A percentile compares a stretch with the other conserved stretches of the same genome.
Evolutionary conservation across 768 basidiomycete genomes (phyloP).

Genomic region (Mycena crocata): DNA sequence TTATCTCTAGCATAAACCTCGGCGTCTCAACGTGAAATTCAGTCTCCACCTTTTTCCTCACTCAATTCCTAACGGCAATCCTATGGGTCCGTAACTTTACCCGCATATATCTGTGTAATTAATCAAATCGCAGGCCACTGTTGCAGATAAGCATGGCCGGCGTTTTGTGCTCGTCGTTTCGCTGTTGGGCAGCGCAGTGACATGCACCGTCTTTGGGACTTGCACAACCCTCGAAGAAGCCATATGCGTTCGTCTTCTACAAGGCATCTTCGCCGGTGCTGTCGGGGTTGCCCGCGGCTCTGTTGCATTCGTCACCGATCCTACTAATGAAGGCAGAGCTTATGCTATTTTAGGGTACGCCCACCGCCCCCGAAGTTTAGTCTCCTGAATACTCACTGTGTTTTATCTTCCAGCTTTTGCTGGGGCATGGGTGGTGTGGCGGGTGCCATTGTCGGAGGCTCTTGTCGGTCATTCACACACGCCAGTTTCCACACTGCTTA

Average conservation of each 20-base stretch:
- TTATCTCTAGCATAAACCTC: constrained; percentile 21
- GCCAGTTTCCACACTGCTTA: constrained; percentile 17
- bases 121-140: constrained; percentile 73
- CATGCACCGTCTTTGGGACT: constrained; percentile 83
- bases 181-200: constrained; percentile 85
- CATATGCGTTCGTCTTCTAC: constrained; percentile 85
- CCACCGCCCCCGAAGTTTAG: constrained; percentile 9
- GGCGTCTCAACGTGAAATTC: constrained; percentile 21
- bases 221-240: constrained; percentile 82
- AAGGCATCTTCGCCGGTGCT: constrained; percentile 93
- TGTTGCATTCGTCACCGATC: constrained; percentile 88
- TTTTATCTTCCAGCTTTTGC: constrained; percentile 69
- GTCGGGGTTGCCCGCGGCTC: constrained; percentile 95
- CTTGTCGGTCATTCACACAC: constrained; percentile 39
- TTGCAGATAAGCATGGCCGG: constrained; percentile 91
- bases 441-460: constrained; percentile 87
- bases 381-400: constrained; percentile 16
- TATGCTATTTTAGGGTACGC: constrained; percentile 90
- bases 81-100: constrained; percentile 75
- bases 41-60: constrained; percentile 92
- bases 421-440: constrained; percentile 98
- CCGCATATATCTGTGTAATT: constrained; percentile 28
- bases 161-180: constrained; percentile 88
- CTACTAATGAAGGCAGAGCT: constrained; percentile 92
- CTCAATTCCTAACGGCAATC: constrained; percentile 94